Evolutionary conservation across 805 yeast species (phyloP).

Genomic region (Starmerella apis): DNA sequence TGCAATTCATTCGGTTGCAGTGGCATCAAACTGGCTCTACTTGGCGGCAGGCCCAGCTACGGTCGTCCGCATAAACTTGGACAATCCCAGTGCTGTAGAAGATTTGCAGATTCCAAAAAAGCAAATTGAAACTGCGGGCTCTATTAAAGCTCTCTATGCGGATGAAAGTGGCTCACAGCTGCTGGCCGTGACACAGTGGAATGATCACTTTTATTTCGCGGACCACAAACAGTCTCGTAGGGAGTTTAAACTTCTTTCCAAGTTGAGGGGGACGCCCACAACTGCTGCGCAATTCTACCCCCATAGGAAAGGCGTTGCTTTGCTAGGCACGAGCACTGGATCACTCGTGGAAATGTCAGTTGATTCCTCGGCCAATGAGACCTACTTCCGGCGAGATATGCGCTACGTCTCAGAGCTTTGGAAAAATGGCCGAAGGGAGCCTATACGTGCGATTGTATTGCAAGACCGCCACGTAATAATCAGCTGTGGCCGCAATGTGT

Average conservation of each 20-base stretch:
- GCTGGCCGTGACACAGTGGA: conserved; percentile 39
- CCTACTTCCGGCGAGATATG: conserved; percentile 37
- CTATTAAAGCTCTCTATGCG: conserved; percentile 35
- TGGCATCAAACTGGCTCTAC: conserved; percentile 45
- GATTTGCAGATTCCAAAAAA: conserved; percentile 30
- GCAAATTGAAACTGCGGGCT: conserved; percentile 27
- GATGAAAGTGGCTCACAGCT: conserved; percentile 47
- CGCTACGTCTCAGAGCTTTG: conserved; percentile 37
- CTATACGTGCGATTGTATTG: conserved; percentile 29
- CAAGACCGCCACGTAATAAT: conserved; percentile 33
- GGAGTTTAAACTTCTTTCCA: conserved; percentile 37
- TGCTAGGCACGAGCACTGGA: conserved; percentile 44
- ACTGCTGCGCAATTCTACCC: conserved; percentile 38
- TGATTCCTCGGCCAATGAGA: conserved; percentile 36
- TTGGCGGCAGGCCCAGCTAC: conserved; percentile 44
- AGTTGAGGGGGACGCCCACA: conserved; percentile 40
- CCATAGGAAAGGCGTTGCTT: conserved; percentile 38
- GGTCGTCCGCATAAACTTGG: conserved; percentile 56
- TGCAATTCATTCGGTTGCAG: conserved; percentile 43
- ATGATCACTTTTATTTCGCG: conserved; percentile 38
- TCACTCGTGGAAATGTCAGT: conserved; percentile 39
- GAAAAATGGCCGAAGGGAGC: conserved; percentile 28
- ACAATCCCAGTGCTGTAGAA: conserved; percentile 51
- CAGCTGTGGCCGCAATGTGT: conserved; percentile 23
- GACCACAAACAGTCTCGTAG: conserved; percentile 35